Evolutionary conservation across 2,329 filamentous ascomycete species (phyloP), one percentile per base, ranked within the genome.

Genomic region (Trichoderma atroviride): DNA sequence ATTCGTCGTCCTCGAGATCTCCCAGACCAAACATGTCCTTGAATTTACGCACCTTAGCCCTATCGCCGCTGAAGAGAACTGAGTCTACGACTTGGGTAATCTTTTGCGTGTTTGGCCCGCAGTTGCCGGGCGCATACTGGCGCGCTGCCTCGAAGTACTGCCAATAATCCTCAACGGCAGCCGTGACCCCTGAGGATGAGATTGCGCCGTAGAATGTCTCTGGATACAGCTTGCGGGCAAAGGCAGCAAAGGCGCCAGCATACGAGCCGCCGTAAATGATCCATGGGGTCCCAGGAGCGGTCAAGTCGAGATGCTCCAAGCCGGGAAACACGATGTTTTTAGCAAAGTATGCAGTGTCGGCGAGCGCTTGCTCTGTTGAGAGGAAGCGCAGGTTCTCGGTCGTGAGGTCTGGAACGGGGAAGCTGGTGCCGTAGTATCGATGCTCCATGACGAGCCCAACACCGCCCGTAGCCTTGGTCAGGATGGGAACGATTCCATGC

Each of bases 231-330:
- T 91, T 89, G 37, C 93, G 88, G 47, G 93, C 79, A 74, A 97
- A 91, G 0, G 93, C 92, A 11, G 89, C 91, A 73, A 94, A 91
- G 0, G 89, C 90, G 2, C 93, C 93, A 0, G 93, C 92, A 75
- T 97, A 97, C 0, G 91, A 94, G 0, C 93, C 93, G 1, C 93
- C 93, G 71, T 96, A 97, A 0, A 88, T 88, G 70, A 97, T 90
- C 81, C 90, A 96, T 0, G 93, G 87, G 0, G 88, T 89, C 3
- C 82, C 84, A 0, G 86, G 81, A 0, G 92, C 87, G 0, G 87
- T 92, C 47, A 96, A 80, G 72, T 93, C 85, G 29, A 86, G 75
- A 71, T 92, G 79, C 75, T 92, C 89, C 5, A 94, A 79, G 0
- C 92, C 92, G 0, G 87, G 83, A 71, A 94, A 94, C 62, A 88